Base-by-base conservation (phyloP, 495 filamentous ascomycete species). In the Amorphotheca resinae region DNA sequence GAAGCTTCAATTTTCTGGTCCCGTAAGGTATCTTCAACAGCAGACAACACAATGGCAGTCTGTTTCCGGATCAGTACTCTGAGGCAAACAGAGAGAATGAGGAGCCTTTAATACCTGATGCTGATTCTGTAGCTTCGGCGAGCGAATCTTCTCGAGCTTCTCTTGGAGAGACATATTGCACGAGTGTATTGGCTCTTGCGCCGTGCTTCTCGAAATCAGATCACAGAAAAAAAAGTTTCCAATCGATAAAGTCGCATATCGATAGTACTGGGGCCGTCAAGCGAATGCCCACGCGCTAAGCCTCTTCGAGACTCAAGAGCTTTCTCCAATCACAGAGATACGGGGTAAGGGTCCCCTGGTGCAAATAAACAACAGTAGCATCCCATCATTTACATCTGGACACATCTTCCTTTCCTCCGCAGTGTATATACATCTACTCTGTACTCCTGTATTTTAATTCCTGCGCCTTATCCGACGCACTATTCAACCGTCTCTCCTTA, bases 61-160 rank as follows among this genome's bases (percentile, higher is more conserved):
- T 96, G 57, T 44, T 33, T 35, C 22, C 32, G 9, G 20, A 16
- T 46, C 48, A 53, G 46, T 33, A 32, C 18, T 6, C 9, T 22
- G 7, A 9, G 22, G 18, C 20, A 41, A 4, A 21, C 25, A 16
- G 22, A 15, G 40, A 31, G 9, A 18, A 9, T 42, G 28, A 14
- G 38, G 28, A 22, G 26, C 22, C 39, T 35, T 18, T 26, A 69
- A 52, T 65, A 89, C 86, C 73, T 91, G 86, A 61, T 89, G 79
- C 65, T 93, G 85, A 64, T 83, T 96, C 62, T 96, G 82, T 53
- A 95, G 78, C 66, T 93, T 93, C 21, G 91, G 91, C 60, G 83
- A 87, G 63, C 91, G 82, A 58, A 96, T 94, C 72, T 87, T 94
- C 61, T 89, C 83, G 54, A 98, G 74, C 70, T 84, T 93, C 67